Evolutionary conservation across 345 rosid genomes (phyloP).

Genomic region (Eutrema yunnanense): DNA sequence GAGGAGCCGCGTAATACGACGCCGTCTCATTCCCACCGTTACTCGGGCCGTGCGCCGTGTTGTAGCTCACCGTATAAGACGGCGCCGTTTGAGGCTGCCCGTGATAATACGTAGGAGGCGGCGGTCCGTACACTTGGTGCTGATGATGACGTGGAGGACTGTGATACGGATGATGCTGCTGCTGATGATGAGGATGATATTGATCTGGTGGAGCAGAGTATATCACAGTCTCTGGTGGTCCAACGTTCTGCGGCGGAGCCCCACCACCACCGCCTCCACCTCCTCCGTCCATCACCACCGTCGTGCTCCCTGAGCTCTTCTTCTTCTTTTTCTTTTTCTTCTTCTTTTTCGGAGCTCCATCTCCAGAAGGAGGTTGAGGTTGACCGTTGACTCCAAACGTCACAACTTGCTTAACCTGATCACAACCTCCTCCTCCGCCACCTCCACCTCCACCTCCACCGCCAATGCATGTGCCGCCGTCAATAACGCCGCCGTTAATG

Average conservation of each 20-base stretch:
- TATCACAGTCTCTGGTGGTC: slow-evolving; percentile 35
- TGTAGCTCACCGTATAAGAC: slow-evolving; percentile 47
- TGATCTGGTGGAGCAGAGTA: slow-evolving; percentile 31
- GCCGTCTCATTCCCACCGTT: slow-evolving; percentile 17
- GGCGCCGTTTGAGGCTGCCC: slow-evolving; percentile 33
- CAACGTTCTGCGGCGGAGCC: slow-evolving; percentile 15
- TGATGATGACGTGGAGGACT: slow-evolving; percentile 43
- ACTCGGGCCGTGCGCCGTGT: slow-evolving; percentile 35
- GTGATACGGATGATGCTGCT: slow-evolving; percentile 20
- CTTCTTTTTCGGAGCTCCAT: slow-evolving; percentile 51
- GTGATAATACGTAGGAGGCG: slow-evolving; percentile 35
- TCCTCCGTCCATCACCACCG: slow-evolving; percentile 16
- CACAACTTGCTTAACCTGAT: slow-evolving; percentile 31
- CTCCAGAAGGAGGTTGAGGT: slow-evolving; percentile 24
- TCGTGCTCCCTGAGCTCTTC: slow-evolving; percentile 14
- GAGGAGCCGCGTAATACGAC: slow-evolving; percentile 33
- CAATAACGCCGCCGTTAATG: not conserved
- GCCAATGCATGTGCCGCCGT: not conserved
- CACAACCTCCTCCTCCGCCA: slow-evolving; percentile 10
- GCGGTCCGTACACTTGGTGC: slow-evolving; percentile 17
- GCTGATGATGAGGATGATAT: not conserved
- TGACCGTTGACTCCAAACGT: slow-evolving; percentile 31
- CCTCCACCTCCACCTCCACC: not conserved
- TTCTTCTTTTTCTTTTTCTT: slow-evolving; percentile 65
- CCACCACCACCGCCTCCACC: slow-evolving; percentile 8